Evolutionary conservation across 257 asterid genomes (phyloP), one percentile per base, ranked within the genome.

Genomic region (Catharanthus roseus): DNA sequence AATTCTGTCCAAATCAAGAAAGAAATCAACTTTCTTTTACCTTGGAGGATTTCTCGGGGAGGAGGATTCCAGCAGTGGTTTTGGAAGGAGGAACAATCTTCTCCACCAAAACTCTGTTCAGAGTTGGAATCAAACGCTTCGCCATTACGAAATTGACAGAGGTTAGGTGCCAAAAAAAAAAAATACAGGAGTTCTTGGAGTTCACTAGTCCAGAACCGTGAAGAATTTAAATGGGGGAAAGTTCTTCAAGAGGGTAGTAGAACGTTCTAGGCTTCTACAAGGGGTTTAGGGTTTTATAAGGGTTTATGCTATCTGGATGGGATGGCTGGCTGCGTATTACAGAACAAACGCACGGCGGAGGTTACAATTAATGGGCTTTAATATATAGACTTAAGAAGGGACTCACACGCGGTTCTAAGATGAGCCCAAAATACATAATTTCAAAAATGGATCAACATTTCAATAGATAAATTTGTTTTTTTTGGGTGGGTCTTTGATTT

Each of bases 101-200:
- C 85, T 93, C 97, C n/a, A 93, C 80, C 5, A 93, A 89, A 47
- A 92, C 89, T 68, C 98, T 81, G 87, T 92, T 92, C 23, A 92
- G 76, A 29, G 95, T 74, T 62, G 97, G 97, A 68, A 90, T 79
- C 83, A 92, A 81, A 28, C 98, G 97, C 72, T 75, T 90, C 1
- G 97, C 92, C 97, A 91, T 91, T 68, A 13, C 21, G 38, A 33
- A 34, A 68, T 15, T 10, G 21, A 26, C 1, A 5, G 9, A 31
- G 11, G 24, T 13, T 47, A 29, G 4, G 6, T 18, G 16, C n/a
- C n/a, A 34, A n/a, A 38, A 33, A 63, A 24, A n/a, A 0, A 23
- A 24, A n/a, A 41, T 34, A 16, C 15, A 31, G 41, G 21, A 45
- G 19, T 47, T 47, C 21, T 15, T 47, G 13, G 21, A 47, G 51